Percentiles rank a stretch among this genome's conserved stretches.
Conservation (phyloP, 306 rosid species). For the Coriaria nepalensis region DNA sequence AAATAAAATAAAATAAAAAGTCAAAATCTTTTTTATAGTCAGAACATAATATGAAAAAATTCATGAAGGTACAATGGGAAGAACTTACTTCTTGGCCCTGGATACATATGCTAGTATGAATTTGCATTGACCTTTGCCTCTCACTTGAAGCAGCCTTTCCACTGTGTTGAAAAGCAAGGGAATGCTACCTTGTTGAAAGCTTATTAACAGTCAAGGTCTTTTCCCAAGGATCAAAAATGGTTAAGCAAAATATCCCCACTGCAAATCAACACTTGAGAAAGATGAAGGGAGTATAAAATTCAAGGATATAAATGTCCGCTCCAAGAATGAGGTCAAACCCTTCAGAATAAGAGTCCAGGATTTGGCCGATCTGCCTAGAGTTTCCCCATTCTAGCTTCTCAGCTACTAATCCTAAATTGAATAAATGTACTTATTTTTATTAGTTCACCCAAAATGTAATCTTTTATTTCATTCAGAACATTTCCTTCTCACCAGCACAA, state of each 20-base stretch:
- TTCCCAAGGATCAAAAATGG: too few relatives aligned
- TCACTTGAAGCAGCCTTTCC: constrained; percentile 43
- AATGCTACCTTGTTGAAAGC: constrained; percentile 85
- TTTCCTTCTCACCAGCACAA: constrained; percentile 41
- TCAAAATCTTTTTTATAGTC: too few relatives aligned
- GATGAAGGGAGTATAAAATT: constrained; percentile 9
- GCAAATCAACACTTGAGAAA: too few relatives aligned
- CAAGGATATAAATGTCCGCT: constrained; percentile 89
- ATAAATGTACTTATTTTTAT: not conserved
- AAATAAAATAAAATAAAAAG: too few relatives aligned
- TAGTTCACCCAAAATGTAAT: constrained; percentile 3
- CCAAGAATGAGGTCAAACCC: constrained; percentile 83
- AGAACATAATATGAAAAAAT: too few relatives aligned
- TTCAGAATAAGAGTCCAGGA: constrained; percentile 43
- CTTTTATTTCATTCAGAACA: constrained; percentile 6
- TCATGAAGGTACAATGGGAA: too few relatives aligned
- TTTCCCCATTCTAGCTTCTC: constrained; percentile 93
- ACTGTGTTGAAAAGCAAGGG: constrained; percentile 62
- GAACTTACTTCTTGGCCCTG: constrained; percentile 61
- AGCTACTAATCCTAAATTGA: constrained; percentile 45
- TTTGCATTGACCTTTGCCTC: constrained; percentile 50
- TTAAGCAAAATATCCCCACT: too few relatives aligned
- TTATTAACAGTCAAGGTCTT: constrained; percentile 53
- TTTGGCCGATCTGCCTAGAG: constrained; percentile 41
- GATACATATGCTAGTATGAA: constrained; percentile 89